A percentile compares a stretch with the other conserved stretches of the same genome.
phyloP scores from a whole-genome alignment of 73 alveolate species.

The Breviolum minutum region DNA sequence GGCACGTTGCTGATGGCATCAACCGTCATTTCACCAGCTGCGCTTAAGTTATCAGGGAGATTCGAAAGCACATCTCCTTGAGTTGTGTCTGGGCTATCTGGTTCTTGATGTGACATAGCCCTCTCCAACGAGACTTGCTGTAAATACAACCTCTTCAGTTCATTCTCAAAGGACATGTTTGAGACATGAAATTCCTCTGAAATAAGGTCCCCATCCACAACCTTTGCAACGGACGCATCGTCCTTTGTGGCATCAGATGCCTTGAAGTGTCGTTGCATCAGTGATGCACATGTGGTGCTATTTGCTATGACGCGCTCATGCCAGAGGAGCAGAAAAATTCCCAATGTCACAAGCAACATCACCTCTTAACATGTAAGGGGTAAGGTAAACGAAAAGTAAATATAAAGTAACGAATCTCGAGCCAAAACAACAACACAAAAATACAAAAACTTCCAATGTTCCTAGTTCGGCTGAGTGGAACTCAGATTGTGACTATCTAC shows the following conservation, averaged over 20 bases:
- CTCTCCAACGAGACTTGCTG: neutral
- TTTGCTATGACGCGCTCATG: neutral
- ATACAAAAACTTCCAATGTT: too few species aligned
- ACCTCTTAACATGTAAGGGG: too few species aligned
- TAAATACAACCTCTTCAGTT: neutral
- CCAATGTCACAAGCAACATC: neutral
- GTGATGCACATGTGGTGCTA: neutral
- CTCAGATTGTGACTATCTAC: too few species aligned
- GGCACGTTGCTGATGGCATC: neutral
- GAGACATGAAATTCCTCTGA: too few species aligned
- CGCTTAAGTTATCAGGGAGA: neutral
- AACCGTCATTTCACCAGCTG: neutral
- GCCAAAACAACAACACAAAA: too few species aligned
- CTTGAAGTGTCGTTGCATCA: neutral
- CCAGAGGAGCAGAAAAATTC: neutral
- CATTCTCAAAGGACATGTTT: neutral
- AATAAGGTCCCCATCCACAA: too few species aligned
- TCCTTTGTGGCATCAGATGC: neutral
- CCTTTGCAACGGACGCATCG: too few species aligned
- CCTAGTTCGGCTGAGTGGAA: too few species aligned
- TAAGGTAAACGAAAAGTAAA: too few species aligned
- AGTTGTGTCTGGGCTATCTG: neutral
- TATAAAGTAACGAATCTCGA: too few species aligned
- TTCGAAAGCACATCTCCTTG: neutral
- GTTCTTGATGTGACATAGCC: slow-evolving; percentile 1